Percentiles rank a stretch among this genome's conserved stretches.
These are phyloP conservation scores for Trichoderma hamatum DNA, from an alignment of 2,329 filamentous ascomycete genomes.

Conservation along the genomic window DNA sequence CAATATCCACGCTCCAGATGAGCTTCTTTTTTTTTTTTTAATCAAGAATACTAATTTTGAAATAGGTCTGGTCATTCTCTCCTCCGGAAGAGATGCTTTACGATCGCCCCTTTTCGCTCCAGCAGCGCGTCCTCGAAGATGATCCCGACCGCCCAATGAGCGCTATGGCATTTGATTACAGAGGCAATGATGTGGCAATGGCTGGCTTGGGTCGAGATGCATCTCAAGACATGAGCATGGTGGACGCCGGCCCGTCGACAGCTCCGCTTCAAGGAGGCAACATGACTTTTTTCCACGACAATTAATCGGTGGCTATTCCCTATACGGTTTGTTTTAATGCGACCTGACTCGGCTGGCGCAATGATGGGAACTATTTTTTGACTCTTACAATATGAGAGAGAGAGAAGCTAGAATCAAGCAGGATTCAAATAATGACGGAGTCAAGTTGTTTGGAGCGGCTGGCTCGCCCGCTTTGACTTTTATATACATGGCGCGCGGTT, in stretches of 20 bases:
- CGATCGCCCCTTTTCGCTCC: conserved; percentile 55
- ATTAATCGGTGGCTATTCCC: conserved; percentile 35
- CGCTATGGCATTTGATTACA: conserved; percentile 52
- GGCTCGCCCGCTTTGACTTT: conserved; percentile 36
- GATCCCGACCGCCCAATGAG: conserved; percentile 54
- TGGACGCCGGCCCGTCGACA: conserved; percentile 58
- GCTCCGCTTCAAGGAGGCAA: conserved; percentile 54
- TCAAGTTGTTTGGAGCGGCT: conserved; percentile 30
- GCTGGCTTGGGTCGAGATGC: conserved; percentile 41
- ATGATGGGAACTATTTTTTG: conserved; percentile 9
- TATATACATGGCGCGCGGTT: conserved; percentile 37
- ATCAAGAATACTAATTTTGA: conserved; percentile 20
- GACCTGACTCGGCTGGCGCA: conserved; percentile 19
- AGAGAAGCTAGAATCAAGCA: conserved; percentile 12
- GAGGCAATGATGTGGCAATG: conserved; percentile 37
- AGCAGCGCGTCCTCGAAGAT: conserved; percentile 51
- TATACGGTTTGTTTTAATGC: background rate
- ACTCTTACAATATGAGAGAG: conserved; percentile 24
- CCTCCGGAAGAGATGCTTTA: conserved; percentile 72
- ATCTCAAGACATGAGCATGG: conserved; percentile 58
- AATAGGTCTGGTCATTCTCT: conserved; percentile 90
- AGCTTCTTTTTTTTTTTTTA: background rate
- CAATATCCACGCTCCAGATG: background rate
- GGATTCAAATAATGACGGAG: conserved; percentile 20
- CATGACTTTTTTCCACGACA: conserved; percentile 56